These are phyloP conservation scores for Epicoccum nigrum DNA, from an alignment of 2,329 filamentous ascomycete species.

Conservation along the genomic window DNA sequence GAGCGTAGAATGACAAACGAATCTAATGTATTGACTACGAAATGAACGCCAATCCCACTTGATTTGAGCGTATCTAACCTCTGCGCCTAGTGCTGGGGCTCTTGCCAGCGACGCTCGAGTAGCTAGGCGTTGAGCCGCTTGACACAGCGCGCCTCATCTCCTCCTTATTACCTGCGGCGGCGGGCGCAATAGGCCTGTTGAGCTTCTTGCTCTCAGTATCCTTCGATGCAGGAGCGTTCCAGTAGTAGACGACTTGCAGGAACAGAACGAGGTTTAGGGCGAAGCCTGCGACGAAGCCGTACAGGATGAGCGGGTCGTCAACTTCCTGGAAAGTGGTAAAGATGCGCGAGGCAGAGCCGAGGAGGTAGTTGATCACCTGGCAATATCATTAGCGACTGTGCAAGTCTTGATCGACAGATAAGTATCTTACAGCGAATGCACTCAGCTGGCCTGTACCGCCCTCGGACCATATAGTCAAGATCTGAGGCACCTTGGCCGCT, in stretches of 20 bases:
- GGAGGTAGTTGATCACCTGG: constrained; percentile 97
- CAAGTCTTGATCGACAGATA: no score
- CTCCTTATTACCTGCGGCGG: constrained; percentile 42
- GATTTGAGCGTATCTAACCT: constrained; percentile 46
- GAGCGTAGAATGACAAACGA: neutral
- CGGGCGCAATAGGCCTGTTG: constrained; percentile 40
- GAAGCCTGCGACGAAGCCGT: constrained; percentile 91
- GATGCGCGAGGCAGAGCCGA: constrained; percentile 89
- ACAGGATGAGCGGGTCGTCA: constrained; percentile 93
- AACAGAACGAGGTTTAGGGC: constrained; percentile 86
- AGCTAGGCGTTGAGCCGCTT: constrained; percentile 40
- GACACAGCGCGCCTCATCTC: constrained; percentile 42
- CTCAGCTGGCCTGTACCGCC: constrained; percentile 94
- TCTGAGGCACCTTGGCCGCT: constrained; percentile 93
- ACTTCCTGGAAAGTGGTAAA: constrained; percentile 98
- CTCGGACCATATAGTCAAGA: constrained; percentile 80
- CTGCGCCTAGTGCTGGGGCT: constrained; percentile 63
- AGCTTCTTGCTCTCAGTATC: constrained; percentile 46
- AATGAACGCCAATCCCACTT: neutral
- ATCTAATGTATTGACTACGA: neutral
- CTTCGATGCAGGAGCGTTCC: constrained; percentile 66
- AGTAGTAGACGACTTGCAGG: constrained; percentile 93
- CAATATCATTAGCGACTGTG: neutral
- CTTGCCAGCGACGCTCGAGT: constrained; percentile 51
- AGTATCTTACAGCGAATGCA: constrained; percentile 82